Evolutionary conservation across 345 rosid genomes (phyloP).

Genomic region (Murraya koenigii): DNA sequence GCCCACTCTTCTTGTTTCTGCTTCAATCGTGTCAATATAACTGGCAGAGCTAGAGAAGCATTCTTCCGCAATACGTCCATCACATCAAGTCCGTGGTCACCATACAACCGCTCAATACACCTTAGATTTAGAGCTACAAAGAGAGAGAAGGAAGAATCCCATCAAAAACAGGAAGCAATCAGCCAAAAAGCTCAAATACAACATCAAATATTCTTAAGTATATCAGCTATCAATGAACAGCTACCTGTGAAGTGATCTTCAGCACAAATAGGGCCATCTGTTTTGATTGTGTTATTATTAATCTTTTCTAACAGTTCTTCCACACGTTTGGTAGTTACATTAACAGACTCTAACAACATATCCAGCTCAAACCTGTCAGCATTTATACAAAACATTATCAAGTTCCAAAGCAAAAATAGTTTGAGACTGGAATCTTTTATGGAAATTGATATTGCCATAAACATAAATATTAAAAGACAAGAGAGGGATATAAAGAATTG

Average conservation of each 20-base stretch:
- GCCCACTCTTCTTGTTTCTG: constrained; percentile 99
- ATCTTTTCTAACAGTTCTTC: constrained; percentile 81
- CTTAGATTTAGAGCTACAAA: constrained; percentile 79
- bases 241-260: constrained; percentile 90
- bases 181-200: constrained; percentile 6
- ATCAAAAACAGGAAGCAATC: constrained; percentile 16
- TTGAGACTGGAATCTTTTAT: background rate
- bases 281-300: constrained; percentile 56
- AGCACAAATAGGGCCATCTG: constrained; percentile 50
- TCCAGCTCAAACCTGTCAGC: constrained; percentile 90
- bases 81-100: constrained; percentile 98
- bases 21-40: constrained; percentile 88
- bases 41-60: constrained; percentile 80
- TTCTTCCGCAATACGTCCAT: constrained; percentile 86
- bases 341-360: constrained; percentile 92
- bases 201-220: constrained; percentile 10
- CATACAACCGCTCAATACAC: constrained; percentile 92
- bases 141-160: constrained; percentile 11
- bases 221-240: constrained; percentile 16
- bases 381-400: constrained; percentile 16
- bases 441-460: background rate
- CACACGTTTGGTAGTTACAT: constrained; percentile 72
- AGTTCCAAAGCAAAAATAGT: background rate
- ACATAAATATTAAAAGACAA: background rate
- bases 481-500: background rate